phyloP scores from a whole-genome alignment of 179 eudicot genomes.

The Gypsophila paniculata region DNA sequence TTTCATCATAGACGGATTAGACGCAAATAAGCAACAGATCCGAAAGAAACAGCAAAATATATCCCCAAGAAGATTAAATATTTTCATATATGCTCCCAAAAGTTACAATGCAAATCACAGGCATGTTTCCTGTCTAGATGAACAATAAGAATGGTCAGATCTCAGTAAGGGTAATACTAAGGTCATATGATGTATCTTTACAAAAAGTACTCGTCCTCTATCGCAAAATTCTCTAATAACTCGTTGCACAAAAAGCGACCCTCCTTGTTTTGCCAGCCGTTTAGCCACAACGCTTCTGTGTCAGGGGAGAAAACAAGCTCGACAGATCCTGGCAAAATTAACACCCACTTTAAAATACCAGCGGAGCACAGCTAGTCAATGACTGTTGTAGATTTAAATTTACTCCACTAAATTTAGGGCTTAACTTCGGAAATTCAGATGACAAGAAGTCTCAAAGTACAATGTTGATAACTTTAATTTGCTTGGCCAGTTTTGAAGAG shows the following conservation, averaged over 20 bases:
- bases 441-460: not conserved
- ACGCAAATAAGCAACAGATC: too few relatives aligned
- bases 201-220: not conserved
- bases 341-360: conserved; percentile 15
- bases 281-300: conserved; percentile 17
- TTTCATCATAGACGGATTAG: too few relatives aligned
- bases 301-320: conserved; percentile 18
- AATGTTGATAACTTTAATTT: not conserved
- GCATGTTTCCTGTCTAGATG: conserved; percentile 13
- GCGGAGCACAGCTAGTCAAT: conserved; percentile 5
- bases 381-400: conserved; percentile 1
- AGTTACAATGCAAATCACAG: conserved; percentile 11
- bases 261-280: conserved; percentile 21
- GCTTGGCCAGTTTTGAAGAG: not conserved
- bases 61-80: too few relatives aligned
- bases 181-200: conserved; percentile 9
- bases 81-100: not conserved
- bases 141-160: conserved; percentile 13
- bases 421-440: not conserved
- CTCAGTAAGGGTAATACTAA: conserved; percentile 17
- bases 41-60: too few relatives aligned
- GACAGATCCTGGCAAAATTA: conserved; percentile 24
- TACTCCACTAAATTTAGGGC: not conserved
- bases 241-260: conserved; percentile 15
- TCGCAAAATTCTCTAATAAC: conserved; percentile 15